Evolutionary conservation across 768 basidiomycete species (phyloP).

Genomic region (Lactarius quietus): DNA sequence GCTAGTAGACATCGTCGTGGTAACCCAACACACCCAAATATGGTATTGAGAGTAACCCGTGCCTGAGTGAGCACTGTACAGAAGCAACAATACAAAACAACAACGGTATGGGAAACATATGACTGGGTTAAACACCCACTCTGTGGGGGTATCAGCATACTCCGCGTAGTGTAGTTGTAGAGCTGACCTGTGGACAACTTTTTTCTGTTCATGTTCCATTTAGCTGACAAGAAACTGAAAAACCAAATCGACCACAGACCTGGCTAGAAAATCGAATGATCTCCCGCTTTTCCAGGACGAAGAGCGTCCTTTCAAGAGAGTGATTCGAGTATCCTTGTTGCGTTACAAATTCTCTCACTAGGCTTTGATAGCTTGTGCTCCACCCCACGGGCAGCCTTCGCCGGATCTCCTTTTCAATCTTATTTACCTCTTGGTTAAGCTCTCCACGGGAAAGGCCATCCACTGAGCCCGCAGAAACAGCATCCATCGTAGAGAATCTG

Average conservation of each 20-base stretch:
- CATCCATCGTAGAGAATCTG: slow-evolving; percentile 99
- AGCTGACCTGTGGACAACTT: slow-evolving; percentile 28
- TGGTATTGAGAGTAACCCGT: slow-evolving; percentile 1
- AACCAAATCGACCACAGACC: slow-evolving; percentile 30
- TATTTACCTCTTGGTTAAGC: slow-evolving; percentile 87
- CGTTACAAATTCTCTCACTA: slow-evolving; percentile 89
- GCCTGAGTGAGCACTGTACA: neutral
- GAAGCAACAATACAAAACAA: neutral
- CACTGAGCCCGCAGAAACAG: slow-evolving; percentile 88
- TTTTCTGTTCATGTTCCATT: slow-evolving; percentile 20
- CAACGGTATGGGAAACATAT: slow-evolving; percentile 3
- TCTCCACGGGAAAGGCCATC: slow-evolving; percentile 91
- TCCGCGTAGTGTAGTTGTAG: neutral
- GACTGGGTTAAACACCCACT: slow-evolving; percentile 24
- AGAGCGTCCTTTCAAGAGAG: slow-evolving; percentile 88
- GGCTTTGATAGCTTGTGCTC: slow-evolving; percentile 93
- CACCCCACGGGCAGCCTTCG: slow-evolving; percentile 88
- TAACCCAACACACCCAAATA: slow-evolving; percentile 4
- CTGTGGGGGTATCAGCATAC: slow-evolving; percentile 3
- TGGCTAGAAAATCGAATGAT: slow-evolving; percentile 87
- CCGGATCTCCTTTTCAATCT: slow-evolving; percentile 84
- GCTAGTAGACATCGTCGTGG: neutral
- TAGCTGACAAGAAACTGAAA: neutral
- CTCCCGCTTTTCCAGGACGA: slow-evolving; percentile 92
- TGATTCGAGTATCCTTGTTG: slow-evolving; percentile 89